phyloP scores from a whole-genome alignment of 352 stramenopile species.

The Globisporangium paroecandrum region DNA sequence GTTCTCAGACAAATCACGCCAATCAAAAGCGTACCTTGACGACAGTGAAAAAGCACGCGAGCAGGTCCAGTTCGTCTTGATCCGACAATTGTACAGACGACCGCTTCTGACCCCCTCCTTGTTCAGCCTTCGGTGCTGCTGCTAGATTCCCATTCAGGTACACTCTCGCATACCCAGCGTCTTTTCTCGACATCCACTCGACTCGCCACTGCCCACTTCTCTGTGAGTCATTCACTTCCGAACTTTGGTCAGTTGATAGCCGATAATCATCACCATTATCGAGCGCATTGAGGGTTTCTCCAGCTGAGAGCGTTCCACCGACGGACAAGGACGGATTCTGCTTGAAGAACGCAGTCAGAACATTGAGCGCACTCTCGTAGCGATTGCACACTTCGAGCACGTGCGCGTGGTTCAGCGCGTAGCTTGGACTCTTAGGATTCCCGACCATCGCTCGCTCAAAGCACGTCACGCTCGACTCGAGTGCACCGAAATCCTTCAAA shows the following conservation, averaged over 20 bases:
- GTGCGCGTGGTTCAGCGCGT: slow-evolving; percentile 68
- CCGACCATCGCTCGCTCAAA: slow-evolving; percentile 48
- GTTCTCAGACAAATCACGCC: no score
- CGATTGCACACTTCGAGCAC: slow-evolving; percentile 42
- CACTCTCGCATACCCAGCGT: slow-evolving; percentile 24
- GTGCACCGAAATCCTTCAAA: slow-evolving; percentile 61
- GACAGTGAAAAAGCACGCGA: slow-evolving; percentile 77
- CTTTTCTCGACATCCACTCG: slow-evolving; percentile 24
- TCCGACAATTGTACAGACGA: slow-evolving; percentile 18
- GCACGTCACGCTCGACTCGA: slow-evolving; percentile 50
- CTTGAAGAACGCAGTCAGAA: slow-evolving; percentile 39
- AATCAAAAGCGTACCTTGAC: slow-evolving; percentile 38
- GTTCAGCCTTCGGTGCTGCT: not conserved
- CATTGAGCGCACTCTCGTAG: slow-evolving; percentile 42
- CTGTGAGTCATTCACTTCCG: not conserved
- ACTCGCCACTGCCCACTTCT: slow-evolving; percentile 19
- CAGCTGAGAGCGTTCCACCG: slow-evolving; percentile 22
- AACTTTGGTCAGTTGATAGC: not conserved
- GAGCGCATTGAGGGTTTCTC: slow-evolving; percentile 32
- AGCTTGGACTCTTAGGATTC: slow-evolving; percentile 43
- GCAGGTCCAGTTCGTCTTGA: slow-evolving; percentile 58
- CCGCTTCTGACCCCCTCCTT: not conserved
- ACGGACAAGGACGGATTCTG: slow-evolving; percentile 36
- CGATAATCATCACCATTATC: slow-evolving; percentile 22
- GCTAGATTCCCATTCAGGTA: slow-evolving; percentile 3